phyloP scores from a whole-genome alignment of 306 rosid genomes.

The Gastrolobium bilobum region DNA sequence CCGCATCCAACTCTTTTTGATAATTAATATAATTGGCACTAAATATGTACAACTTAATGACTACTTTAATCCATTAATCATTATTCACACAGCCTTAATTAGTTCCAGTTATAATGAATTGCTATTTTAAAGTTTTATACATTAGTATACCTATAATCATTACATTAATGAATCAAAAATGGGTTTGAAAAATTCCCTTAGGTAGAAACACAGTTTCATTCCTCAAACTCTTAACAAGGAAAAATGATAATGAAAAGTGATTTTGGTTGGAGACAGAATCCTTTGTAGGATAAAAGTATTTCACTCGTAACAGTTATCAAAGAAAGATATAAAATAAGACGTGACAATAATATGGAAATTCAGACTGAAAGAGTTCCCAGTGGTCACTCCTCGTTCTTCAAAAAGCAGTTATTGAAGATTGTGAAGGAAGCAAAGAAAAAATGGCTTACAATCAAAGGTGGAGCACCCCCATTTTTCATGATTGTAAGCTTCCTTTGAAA shows the following conservation, averaged over 20 bases:
- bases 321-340: neutral
- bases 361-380: neutral
- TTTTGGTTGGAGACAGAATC: neutral
- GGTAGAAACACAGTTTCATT: neutral
- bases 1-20: neutral
- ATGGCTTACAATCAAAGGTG: conserved; percentile 72
- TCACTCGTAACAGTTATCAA: neutral
- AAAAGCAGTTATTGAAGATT: conserved; percentile 28
- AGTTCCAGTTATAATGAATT: neutral
- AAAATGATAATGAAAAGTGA: neutral
- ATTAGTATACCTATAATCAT: neutral
- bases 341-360: conserved; percentile 32
- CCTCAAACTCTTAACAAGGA: neutral
- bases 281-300: neutral
- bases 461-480: conserved; percentile 77
- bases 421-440: conserved; percentile 46
- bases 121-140: neutral
- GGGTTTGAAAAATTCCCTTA: neutral
- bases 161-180: neutral
- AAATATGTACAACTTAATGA: neutral
- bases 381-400: conserved; percentile 21
- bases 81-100: conserved; percentile 4
- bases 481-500: conserved; percentile 90
- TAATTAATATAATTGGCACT: neutral
- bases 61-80: neutral